phyloP scores from a whole-genome alignment of 176 grass and related monocot genomes.

The Cenchrus americanus region DNA sequence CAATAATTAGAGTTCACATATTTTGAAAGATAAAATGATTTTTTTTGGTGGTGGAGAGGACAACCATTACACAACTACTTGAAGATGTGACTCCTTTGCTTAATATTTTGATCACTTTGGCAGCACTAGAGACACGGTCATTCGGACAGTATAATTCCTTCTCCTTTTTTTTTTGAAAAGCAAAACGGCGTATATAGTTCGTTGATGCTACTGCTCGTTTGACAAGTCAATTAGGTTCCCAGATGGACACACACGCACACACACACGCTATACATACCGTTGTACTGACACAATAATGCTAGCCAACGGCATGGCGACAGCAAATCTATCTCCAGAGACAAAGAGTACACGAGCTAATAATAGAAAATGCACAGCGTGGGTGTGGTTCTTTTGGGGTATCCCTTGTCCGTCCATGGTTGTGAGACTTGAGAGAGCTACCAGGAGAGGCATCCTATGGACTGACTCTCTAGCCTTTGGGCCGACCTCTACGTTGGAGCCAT shows the following conservation, averaged over 20 bases:
- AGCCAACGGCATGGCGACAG: conserved; percentile 45
- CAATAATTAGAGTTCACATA: neutral
- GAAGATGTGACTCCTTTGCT: neutral
- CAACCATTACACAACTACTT: neutral
- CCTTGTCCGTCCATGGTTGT: conserved; percentile 40
- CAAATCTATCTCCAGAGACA: conserved; percentile 28
- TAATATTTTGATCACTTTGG: neutral
- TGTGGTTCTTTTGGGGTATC: conserved; percentile 51
- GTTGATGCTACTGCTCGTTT: neutral
- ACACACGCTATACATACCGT: conserved; percentile 33
- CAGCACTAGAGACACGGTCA: neutral
- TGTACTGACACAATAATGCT: conserved; percentile 31
- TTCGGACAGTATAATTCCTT: neutral
- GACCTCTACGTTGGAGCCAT: conserved; percentile 37
- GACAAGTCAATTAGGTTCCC: conserved; percentile 4
- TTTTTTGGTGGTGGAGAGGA: neutral
- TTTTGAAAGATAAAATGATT: neutral
- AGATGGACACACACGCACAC: neutral
- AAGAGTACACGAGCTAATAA: conserved; percentile 28
- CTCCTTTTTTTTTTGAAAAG: neutral
- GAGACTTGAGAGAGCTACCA: neutral
- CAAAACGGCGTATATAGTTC: neutral
- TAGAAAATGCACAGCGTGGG: conserved; percentile 38
- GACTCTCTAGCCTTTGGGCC: conserved; percentile 12
- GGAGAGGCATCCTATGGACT: conserved; percentile 28